Percentiles rank a stretch among this genome's conserved stretches.
phyloP scores from a whole-genome alignment of 768 basidiomycete species.

The Trametes elegans region DNA sequence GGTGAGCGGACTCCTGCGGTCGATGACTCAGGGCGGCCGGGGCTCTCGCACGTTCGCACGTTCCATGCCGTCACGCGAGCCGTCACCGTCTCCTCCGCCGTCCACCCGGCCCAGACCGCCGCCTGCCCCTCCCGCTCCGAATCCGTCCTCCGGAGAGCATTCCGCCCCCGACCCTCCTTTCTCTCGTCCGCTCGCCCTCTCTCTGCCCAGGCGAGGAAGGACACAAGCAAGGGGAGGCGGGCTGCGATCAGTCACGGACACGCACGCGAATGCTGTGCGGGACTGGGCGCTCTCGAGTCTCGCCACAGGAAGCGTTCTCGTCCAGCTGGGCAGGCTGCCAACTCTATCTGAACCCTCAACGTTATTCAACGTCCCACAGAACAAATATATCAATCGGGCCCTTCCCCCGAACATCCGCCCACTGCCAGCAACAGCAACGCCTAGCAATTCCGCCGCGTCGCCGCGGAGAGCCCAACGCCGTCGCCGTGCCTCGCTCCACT shows the following conservation, averaged over 20 bases:
- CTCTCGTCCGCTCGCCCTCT: not conserved
- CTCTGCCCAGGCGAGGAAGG: no score
- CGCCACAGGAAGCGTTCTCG: not conserved
- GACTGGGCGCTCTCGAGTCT: not conserved
- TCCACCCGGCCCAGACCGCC: conserved; percentile 2
- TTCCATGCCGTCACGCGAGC: conserved; percentile 7
- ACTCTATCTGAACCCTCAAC: not conserved
- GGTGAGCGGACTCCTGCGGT: not conserved
- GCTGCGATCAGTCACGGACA: not conserved
- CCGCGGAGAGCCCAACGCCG: not conserved
- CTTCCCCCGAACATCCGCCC: not conserved
- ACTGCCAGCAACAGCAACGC: not conserved
- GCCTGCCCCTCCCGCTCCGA: not conserved
- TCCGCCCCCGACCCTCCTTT: not conserved
- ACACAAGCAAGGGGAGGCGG: no score
- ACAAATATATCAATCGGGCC: not conserved
- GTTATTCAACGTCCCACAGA: not conserved
- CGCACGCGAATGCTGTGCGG: conserved; percentile 4
- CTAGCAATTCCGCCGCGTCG: not conserved
- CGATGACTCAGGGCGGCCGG: conserved; percentile 12
- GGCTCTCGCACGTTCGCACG: not conserved
- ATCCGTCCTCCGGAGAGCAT: not conserved
- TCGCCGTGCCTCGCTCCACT: not conserved
- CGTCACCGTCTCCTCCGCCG: conserved; percentile 5
- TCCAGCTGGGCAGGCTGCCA: not conserved